phyloP scores from a whole-genome alignment of 495 filamentous ascomycete species.

The Neurospora sp. region DNA sequence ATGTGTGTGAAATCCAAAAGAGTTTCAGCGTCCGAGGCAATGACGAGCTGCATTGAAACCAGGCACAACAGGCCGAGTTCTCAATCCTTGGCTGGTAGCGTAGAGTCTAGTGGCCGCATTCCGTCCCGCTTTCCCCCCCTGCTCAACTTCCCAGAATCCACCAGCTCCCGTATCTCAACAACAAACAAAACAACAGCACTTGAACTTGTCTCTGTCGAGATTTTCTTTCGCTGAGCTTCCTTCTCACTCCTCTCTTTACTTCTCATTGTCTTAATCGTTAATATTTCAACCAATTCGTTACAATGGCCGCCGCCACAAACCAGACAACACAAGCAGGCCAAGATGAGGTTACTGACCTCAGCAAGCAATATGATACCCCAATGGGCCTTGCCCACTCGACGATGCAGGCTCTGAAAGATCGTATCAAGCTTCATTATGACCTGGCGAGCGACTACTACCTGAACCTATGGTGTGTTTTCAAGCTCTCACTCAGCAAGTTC shows the following conservation, averaged over 20 bases:
- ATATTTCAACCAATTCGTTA: not conserved
- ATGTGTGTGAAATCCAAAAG: not conserved
- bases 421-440: conserved; percentile 50
- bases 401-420: conserved; percentile 44
- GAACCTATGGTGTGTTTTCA: conserved; percentile 33
- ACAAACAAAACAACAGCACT: not conserved
- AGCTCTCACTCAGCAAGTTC: not conserved
- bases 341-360: conserved; percentile 19
- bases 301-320: not conserved
- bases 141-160: not conserved
- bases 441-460: conserved; percentile 48
- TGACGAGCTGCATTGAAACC: not conserved
- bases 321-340: not conserved
- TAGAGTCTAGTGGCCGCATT: not conserved
- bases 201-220: not conserved
- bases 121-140: not conserved
- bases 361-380: conserved; percentile 40
- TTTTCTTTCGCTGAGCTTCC: not conserved
- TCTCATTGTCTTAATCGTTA: not conserved
- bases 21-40: not conserved
- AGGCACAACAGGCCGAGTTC: not conserved
- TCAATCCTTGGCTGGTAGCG: not conserved
- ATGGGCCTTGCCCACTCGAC: conserved; percentile 40
- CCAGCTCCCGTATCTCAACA: not conserved
- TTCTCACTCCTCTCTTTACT: not conserved